Evolutionary conservation across 305 asterid genomes (phyloP).

Genomic region (Solanum chacoense): DNA sequence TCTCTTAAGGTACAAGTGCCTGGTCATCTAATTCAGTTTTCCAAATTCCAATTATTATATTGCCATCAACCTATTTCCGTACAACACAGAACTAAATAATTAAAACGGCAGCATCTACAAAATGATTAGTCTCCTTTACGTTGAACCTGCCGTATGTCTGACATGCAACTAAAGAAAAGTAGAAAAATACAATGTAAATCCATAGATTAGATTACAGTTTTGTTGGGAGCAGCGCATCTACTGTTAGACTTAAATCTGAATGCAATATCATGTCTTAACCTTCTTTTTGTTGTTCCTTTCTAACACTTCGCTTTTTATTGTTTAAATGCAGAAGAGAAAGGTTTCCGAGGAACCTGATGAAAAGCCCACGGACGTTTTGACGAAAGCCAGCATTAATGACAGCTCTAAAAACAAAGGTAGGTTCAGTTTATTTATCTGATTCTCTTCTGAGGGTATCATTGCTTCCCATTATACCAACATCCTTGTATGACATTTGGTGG

Average conservation of each 20-base stretch:
- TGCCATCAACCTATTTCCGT: background rate
- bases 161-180: background rate
- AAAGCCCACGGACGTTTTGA: conserved; percentile 33
- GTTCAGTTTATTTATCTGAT: conserved; percentile 2
- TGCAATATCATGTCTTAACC: background rate
- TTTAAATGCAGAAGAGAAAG: conserved; percentile 39
- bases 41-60: background rate
- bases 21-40: background rate
- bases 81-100: background rate
- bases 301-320: background rate
- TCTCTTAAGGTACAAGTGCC: background rate
- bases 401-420: conserved; percentile 32
- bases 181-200: background rate
- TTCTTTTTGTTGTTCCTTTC: background rate
- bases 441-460: background rate
- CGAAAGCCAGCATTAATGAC: conserved; percentile 14
- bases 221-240: background rate
- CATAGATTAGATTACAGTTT: background rate
- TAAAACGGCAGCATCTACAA: background rate
- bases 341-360: conserved; percentile 19
- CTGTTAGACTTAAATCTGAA: background rate
- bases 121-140: background rate
- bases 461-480: background rate
- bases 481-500: background rate
- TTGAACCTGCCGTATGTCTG: background rate